These are phyloP conservation scores for Ceratocystis cacaofunesta DNA, from an alignment of 2,329 filamentous ascomycete genomes.

Conservation along the genomic window DNA sequence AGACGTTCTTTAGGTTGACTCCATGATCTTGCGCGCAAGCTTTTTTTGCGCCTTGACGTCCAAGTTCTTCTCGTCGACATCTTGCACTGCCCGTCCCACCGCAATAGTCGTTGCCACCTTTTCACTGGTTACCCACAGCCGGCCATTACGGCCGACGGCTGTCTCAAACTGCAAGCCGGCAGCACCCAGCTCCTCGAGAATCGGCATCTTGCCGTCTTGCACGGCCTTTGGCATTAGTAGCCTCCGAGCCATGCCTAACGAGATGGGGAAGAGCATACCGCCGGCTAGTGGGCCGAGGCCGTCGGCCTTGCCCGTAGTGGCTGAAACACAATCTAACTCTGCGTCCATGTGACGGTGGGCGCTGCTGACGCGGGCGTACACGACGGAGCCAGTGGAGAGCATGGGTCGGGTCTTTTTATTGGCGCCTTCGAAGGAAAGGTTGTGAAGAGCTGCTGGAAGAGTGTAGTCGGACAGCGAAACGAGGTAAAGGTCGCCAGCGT, in stretches of 20 bases:
- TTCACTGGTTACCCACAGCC: slow-evolving; percentile 78
- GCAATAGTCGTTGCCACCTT: slow-evolving; percentile 56
- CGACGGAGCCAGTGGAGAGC: slow-evolving; percentile 57
- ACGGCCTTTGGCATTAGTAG: slow-evolving; percentile 51
- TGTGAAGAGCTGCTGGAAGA: slow-evolving; percentile 55
- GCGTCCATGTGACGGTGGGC: slow-evolving; percentile 73
- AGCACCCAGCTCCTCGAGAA: slow-evolving; percentile 63
- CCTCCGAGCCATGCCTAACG: slow-evolving; percentile 65
- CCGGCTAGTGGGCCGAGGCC: slow-evolving; percentile 70
- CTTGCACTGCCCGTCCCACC: slow-evolving; percentile 62
- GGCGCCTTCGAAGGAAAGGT: slow-evolving; percentile 84
- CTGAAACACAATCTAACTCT: slow-evolving; percentile 79
- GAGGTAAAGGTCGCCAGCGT: slow-evolving; percentile 61
- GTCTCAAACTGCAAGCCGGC: slow-evolving; percentile 81
- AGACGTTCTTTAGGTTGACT: background rate
- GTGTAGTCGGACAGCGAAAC: slow-evolving; percentile 57
- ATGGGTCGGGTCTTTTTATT: slow-evolving; percentile 82
- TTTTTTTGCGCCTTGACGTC: slow-evolving; percentile 54
- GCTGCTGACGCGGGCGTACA: slow-evolving; percentile 73
- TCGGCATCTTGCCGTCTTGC: slow-evolving; percentile 48
- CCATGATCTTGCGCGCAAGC: slow-evolving; percentile 44
- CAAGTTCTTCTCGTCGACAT: slow-evolving; percentile 57
- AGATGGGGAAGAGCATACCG: slow-evolving; percentile 76
- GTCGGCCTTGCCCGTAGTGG: slow-evolving; percentile 74
- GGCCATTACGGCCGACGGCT: slow-evolving; percentile 82